Conservation (phyloP, 106 monocot genomes). For the Posidonia australis region DNA sequence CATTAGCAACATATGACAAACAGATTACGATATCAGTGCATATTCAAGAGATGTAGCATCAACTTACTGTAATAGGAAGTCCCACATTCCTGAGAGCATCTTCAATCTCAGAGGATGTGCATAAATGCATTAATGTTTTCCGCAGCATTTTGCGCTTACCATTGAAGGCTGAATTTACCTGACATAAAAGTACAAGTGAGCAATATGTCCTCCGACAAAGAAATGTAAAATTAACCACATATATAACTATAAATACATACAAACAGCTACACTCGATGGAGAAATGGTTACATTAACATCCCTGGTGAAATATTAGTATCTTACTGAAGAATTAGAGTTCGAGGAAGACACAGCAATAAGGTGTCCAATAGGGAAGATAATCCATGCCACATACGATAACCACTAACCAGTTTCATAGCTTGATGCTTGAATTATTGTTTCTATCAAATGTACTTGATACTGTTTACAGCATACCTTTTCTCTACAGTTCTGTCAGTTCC, state of each 20-base stretch:
- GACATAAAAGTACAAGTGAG: neutral
- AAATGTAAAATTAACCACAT: neutral
- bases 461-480: no score
- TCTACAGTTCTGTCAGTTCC: no score
- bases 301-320: no score
- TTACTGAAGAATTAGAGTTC: no score
- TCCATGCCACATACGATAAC: no score
- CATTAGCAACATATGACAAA: constrained; percentile 1
- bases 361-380: no score
- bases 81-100: constrained; percentile 44
- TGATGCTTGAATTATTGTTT: no score
- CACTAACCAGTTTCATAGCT: no score
- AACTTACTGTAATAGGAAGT: constrained; percentile 67
- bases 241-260: neutral
- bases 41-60: neutral
- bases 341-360: no score
- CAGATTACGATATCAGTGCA: neutral
- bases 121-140: constrained; percentile 67
- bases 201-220: neutral
- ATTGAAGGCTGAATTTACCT: constrained; percentile 85
- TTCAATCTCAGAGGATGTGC: constrained; percentile 55
- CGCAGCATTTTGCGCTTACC: constrained; percentile 92
- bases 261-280: no score
- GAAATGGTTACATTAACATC: no score
- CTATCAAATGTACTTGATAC: no score